A percentile compares a stretch with the other conserved stretches of the same genome.
Conservation (phyloP, 2,329 filamentous ascomycete species). For the Teratosphaeria nubilosa region DNA sequence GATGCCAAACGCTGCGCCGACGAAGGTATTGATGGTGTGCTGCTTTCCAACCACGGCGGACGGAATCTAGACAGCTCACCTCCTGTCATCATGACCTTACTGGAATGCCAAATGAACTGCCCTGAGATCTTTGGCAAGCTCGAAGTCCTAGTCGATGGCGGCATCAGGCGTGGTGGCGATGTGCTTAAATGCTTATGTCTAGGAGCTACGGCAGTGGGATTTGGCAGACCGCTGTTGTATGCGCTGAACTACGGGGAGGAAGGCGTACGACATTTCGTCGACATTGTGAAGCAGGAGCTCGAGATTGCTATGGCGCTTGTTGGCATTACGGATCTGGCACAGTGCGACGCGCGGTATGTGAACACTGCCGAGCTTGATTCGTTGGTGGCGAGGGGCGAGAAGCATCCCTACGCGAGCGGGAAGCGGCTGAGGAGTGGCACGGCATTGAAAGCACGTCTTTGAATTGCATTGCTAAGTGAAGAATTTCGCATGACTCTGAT, state of each 20-base stretch:
- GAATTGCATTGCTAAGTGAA: neutral
- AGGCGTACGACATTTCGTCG: conserved; percentile 27
- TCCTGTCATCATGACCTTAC: conserved; percentile 47
- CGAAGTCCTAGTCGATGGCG: conserved; percentile 56
- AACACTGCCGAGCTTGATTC: conserved; percentile 42
- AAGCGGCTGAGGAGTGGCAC: neutral
- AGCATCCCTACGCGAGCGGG: conserved; percentile 9
- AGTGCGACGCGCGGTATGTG: conserved; percentile 50
- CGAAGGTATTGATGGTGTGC: conserved; percentile 35
- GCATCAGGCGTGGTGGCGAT: conserved; percentile 55
- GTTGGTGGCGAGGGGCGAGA: conserved; percentile 28
- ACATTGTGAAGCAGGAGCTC: conserved; percentile 35
- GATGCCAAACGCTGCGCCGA: conserved; percentile 34
- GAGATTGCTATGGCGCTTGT: conserved; percentile 55
- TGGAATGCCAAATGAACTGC: conserved; percentile 53
- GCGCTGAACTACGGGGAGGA: conserved; percentile 50
- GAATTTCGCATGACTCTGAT: neutral
- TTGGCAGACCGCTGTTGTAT: conserved; percentile 53
- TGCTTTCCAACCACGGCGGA: conserved; percentile 44
- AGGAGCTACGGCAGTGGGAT: conserved; percentile 51
- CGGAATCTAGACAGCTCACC: conserved; percentile 42
- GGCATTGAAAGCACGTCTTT: neutral
- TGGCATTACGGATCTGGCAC: conserved; percentile 48
- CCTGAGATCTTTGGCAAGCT: conserved; percentile 54
- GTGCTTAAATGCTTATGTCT: conserved; percentile 58